Percentiles rank a stretch among this genome's conserved stretches.
Conservation (phyloP, 192 early-diverging fungal genomes). For the Linnemannia schmuckeri region DNA sequence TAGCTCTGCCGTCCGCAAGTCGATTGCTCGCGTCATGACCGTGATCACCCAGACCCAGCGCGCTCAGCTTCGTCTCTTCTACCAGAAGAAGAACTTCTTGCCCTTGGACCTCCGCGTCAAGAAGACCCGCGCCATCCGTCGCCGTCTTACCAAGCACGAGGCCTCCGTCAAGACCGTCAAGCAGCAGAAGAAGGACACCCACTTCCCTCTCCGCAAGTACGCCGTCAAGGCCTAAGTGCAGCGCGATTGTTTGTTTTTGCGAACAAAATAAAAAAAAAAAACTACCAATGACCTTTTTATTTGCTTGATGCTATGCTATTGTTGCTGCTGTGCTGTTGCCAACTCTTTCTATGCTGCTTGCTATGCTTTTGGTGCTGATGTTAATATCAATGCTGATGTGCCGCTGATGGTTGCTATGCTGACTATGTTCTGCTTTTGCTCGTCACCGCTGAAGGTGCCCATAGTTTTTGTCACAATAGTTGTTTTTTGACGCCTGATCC, state of each 20-base stretch:
- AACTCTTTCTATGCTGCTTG: background rate
- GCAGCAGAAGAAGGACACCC: conserved; percentile 88
- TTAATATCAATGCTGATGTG: no score
- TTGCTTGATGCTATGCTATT: background rate
- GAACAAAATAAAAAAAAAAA: background rate
- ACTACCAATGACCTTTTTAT: background rate
- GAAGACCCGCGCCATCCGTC: conserved; percentile 99
- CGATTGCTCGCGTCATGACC: conserved; percentile 94
- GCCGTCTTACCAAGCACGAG: conserved; percentile 90
- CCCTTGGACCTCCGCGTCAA: conserved; percentile 98
- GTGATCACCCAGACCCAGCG: conserved; percentile 95
- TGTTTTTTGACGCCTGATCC: no score
- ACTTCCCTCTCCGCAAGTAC: conserved; percentile 95
- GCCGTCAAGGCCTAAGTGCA: conserved; percentile 84
- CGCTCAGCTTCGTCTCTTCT: conserved; percentile 88
- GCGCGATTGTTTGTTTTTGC: background rate
- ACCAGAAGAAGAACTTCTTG: conserved; percentile 94
- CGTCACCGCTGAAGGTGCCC: no score
- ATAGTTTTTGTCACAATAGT: no score
- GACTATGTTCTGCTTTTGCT: no score
- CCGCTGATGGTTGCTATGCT: no score
- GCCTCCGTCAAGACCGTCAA: conserved; percentile 84
- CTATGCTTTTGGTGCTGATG: no score
- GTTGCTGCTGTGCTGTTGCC: background rate
- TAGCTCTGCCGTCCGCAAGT: conserved; percentile 90